These are phyloP conservation scores for Diplodia sapinea DNA, from an alignment of 2,329 filamentous ascomycete species.

Conservation along the genomic window DNA sequence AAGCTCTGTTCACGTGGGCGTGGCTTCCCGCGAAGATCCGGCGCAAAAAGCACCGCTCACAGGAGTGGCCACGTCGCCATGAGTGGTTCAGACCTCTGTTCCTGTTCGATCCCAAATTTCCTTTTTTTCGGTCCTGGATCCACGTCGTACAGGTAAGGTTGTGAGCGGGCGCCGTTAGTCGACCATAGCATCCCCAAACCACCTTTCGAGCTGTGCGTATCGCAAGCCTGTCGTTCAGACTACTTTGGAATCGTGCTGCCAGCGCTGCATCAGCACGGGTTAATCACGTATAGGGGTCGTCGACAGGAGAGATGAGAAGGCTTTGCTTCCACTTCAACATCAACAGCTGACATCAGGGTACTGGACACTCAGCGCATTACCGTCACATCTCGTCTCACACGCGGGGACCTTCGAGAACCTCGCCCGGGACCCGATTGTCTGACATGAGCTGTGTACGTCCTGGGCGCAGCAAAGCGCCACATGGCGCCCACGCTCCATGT, in stretches of 20 bases:
- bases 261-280: not conserved
- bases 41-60: not conserved
- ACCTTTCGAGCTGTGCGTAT: not conserved
- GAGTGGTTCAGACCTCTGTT: not conserved
- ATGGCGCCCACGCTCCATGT: not conserved
- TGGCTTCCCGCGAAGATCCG: slow-evolving; percentile 18
- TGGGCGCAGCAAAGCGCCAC: slow-evolving; percentile 1
- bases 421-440: not conserved
- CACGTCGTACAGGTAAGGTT: slow-evolving; percentile 6
- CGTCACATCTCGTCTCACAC: not conserved
- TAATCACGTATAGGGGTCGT: too few species aligned
- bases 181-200: not conserved
- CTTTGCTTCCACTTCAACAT: not conserved
- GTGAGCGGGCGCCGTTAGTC: not conserved
- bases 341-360: not conserved
- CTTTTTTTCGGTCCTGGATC: not conserved
- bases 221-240: not conserved
- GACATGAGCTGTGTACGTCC: not conserved
- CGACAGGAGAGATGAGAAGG: not conserved
- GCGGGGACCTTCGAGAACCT: too few species aligned
- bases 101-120: not conserved
- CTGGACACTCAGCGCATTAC: not conserved
- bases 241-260: not conserved
- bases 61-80: not conserved
- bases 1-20: not conserved